Base-by-base conservation (phyloP, 2,329 filamentous ascomycete genomes). In the Botrytis elliptica region DNA sequence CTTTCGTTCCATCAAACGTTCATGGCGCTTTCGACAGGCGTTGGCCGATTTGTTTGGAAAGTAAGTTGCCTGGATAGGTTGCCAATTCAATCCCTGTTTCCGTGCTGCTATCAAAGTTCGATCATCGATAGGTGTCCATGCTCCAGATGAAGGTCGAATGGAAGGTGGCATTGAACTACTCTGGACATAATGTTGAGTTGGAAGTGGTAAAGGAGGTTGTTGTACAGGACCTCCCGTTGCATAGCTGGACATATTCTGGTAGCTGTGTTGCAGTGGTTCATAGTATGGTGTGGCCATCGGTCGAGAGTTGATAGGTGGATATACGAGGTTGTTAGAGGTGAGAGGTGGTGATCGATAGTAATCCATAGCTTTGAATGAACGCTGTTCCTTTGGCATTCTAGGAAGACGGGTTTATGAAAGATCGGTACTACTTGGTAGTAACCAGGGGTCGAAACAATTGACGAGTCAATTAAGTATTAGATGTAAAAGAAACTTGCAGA, bases 11-110 rank as follows among this genome's bases (percentile, higher is more conserved):
- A 95, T 91, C 77, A 97, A 84, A 59, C 94, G 88, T 83, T 97
- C 94, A 79, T 97, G 93, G 72, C 94, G 89, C 84, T 97, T 97
- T 76, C 94, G 92, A 83, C 94, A 97, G 29, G 94, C 94, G 81
- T 81, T 81, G 3, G 80, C 85, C 14, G 89, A 90, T 85, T 97
- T 97, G 81, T 84, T 86, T 1, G 91, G 92, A 81, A 97, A 97
- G 83, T 93, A 89, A 75, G 87, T 88, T 75, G 86, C 86, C 78
- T 94, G 91, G 80, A 97, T 96, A 78, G 93, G 91, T 71, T 89
- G 88, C 94, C 94, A 97, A 83, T 95, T 95, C 81, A 94, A 87
- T 38, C 92, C 92, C 79, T 91, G 89, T 66, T 91, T 88, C 71
- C 94, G 89, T 25, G 93, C 92, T 62, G 85, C 84, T 75, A 95